Conservation (phyloP, 257 asterid species). For the Scutellaria barbata region DNA sequence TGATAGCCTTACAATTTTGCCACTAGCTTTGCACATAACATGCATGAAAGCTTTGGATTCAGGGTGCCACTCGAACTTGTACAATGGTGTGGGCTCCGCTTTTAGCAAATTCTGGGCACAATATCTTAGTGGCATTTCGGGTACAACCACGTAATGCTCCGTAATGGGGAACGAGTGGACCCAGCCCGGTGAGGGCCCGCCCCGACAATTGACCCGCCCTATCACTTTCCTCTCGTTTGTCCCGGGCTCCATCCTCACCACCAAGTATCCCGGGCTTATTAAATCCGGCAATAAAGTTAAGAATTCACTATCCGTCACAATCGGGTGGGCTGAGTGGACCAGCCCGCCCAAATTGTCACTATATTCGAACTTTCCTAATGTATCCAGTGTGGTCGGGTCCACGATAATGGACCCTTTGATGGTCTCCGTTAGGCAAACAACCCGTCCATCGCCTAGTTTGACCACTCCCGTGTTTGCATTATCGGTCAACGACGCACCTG, state of each 20-base stretch:
- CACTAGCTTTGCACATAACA: constrained; percentile 83
- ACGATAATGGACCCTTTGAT: constrained; percentile 77
- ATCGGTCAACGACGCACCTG: constrained; percentile 91
- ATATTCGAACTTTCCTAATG: constrained; percentile 66
- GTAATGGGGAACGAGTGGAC: constrained; percentile 95
- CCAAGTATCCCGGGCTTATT: constrained; percentile 74
- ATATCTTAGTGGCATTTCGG: constrained; percentile 96
- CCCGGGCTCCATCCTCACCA: constrained; percentile 78
- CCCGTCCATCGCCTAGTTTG: constrained; percentile 81
- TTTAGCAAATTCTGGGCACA: constrained; percentile 78
- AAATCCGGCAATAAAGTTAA: constrained; percentile 79
- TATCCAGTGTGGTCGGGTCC: constrained; percentile 72
- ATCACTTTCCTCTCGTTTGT: constrained; percentile 76
- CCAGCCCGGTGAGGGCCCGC: constrained; percentile 92
- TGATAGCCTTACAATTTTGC: constrained; percentile 62
- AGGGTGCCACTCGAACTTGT: constrained; percentile 92
- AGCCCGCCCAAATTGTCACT: constrained; percentile 73
- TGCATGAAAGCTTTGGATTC: constrained; percentile 80
- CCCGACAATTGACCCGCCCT: constrained; percentile 83
- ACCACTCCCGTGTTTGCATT: constrained; percentile 97
- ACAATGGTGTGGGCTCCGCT: constrained; percentile 96
- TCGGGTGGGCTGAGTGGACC: constrained; percentile 95
- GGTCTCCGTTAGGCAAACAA: constrained; percentile 90
- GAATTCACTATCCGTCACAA: constrained; percentile 74
- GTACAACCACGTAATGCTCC: constrained; percentile 84